Evolutionary conservation across 805 yeast species (phyloP).

Genomic region (Candida parachauliodes): DNA sequence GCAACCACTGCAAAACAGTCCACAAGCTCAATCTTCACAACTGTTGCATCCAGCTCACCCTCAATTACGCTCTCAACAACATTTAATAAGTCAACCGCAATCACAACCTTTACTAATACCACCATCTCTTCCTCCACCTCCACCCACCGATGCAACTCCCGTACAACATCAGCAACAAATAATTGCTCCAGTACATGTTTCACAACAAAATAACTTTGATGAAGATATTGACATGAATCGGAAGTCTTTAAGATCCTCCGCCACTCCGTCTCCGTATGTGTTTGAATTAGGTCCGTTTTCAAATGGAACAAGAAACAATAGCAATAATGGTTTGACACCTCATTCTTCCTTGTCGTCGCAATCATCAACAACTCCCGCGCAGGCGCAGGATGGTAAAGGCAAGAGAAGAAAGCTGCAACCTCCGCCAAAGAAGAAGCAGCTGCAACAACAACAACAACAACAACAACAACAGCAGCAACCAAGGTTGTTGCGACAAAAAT

Average conservation of each 20-base stretch:
- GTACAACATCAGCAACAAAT: background rate
- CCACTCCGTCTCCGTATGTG: slow-evolving; percentile 5
- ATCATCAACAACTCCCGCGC: slow-evolving; percentile 5
- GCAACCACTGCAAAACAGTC: background rate
- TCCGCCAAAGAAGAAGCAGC: background rate
- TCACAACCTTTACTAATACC: background rate
- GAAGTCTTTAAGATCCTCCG: slow-evolving; percentile 1
- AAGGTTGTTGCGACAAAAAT: slow-evolving; percentile 9
- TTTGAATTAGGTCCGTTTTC: slow-evolving; percentile 7
- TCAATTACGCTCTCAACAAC: slow-evolving; percentile 1
- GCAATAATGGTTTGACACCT: background rate
- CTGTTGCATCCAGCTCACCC: background rate
- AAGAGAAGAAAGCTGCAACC: slow-evolving; percentile 9
- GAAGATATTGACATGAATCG: slow-evolving; percentile 2
- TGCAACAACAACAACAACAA: slow-evolving; percentile 3
- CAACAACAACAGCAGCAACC: slow-evolving; percentile 6
- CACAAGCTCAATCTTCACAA: background rate
- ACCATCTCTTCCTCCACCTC: background rate
- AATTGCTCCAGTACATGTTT: background rate
- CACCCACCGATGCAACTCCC: background rate
- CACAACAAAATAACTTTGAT: background rate
- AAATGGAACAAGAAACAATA: slow-evolving; percentile 1
- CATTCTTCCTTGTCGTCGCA: slow-evolving; percentile 3
- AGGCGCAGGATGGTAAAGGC: slow-evolving; percentile 3
- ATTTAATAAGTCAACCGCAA: background rate